A percentile compares a stretch with the other conserved stretches of the same genome.
Evolutionary conservation across 2,329 filamentous ascomycete species (phyloP).

Genomic region (Sphaerostilbella broomeana): DNA sequence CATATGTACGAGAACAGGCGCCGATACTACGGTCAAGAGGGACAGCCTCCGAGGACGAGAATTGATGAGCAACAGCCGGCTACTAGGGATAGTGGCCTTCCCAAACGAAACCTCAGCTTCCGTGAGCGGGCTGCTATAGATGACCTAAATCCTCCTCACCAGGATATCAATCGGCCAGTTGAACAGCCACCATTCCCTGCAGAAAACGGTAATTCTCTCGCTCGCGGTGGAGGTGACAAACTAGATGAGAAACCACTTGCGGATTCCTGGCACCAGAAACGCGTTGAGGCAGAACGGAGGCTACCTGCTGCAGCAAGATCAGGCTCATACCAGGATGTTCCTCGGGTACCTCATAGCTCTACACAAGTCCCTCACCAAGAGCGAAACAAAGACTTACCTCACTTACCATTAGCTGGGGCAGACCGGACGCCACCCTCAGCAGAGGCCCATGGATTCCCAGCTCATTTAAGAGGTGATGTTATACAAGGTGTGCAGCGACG

Average conservation of each 20-base stretch:
- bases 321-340: not conserved
- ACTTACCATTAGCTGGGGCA: constrained; percentile 16
- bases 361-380: constrained; percentile 8
- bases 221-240: constrained; percentile 51
- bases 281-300: constrained; percentile 37
- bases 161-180: constrained; percentile 20
- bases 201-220: constrained; percentile 31
- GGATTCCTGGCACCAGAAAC: constrained; percentile 41
- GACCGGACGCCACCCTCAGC: not conserved
- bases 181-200: constrained; percentile 24
- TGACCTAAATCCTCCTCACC: constrained; percentile 31
- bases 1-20: constrained; percentile 5
- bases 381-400: constrained; percentile 29
- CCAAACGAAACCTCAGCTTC: constrained; percentile 53
- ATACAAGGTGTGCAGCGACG: constrained; percentile 22
- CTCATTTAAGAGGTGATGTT: not conserved
- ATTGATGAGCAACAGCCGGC: constrained; percentile 14
- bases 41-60: constrained; percentile 10
- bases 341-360: constrained; percentile 1
- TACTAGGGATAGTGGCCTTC: constrained; percentile 28
- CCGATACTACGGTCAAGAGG: constrained; percentile 16
- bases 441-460: not conserved
- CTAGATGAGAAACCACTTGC: constrained; percentile 50
- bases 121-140: constrained; percentile 49
- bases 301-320: constrained; percentile 12